Percentiles rank a stretch among this genome's conserved stretches.
Evolutionary conservation across 1,284 basidiomycete species (phyloP).

Genomic region (Apiotrichum porosum): DNA sequence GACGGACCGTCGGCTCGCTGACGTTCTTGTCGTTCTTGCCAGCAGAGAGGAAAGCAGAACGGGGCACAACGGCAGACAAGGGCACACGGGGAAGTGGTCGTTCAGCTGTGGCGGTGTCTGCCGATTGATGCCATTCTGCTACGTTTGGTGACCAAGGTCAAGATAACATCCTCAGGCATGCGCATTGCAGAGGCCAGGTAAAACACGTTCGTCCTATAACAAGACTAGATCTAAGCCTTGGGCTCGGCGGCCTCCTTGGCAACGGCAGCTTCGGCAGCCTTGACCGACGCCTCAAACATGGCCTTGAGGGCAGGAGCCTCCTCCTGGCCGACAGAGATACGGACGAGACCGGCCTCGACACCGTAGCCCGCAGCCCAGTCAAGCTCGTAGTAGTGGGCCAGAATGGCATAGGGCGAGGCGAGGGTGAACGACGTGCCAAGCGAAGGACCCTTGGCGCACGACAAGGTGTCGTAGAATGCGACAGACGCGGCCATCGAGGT

Average conservation of each 20-base stretch:
- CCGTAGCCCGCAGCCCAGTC: constrained; percentile 87
- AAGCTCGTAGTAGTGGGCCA: constrained; percentile 87
- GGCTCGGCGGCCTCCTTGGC: constrained; percentile 1
- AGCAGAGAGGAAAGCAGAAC: too few relatives aligned
- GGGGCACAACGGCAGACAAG: too few relatives aligned
- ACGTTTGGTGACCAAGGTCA: too few relatives aligned
- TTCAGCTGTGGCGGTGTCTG: too few relatives aligned
- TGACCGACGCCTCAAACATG: constrained; percentile 64
- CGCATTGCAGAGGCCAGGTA: too few relatives aligned
- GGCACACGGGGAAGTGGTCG: too few relatives aligned
- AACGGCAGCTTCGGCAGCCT: constrained; percentile 49
- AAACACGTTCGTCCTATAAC: too few relatives aligned
- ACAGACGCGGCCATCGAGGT: constrained; percentile 60
- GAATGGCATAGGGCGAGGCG: constrained; percentile 85
- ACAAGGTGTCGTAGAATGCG: constrained; percentile 82
- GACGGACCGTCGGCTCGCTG: too few relatives aligned
- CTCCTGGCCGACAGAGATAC: constrained; percentile 89
- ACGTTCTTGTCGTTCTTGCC: too few relatives aligned
- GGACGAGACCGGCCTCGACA: constrained; percentile 76
- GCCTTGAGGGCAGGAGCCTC: constrained; percentile 59
- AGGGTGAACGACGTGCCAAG: constrained; percentile 95
- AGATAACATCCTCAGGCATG: too few relatives aligned
- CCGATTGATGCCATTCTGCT: too few relatives aligned
- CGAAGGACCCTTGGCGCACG: constrained; percentile 84
- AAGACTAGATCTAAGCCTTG: too few relatives aligned